A percentile compares a stretch with the other conserved stretches of the same genome.
Evolutionary conservation across 495 filamentous ascomycete genomes (phyloP).

Genomic region (Talaromyces ruber): DNA sequence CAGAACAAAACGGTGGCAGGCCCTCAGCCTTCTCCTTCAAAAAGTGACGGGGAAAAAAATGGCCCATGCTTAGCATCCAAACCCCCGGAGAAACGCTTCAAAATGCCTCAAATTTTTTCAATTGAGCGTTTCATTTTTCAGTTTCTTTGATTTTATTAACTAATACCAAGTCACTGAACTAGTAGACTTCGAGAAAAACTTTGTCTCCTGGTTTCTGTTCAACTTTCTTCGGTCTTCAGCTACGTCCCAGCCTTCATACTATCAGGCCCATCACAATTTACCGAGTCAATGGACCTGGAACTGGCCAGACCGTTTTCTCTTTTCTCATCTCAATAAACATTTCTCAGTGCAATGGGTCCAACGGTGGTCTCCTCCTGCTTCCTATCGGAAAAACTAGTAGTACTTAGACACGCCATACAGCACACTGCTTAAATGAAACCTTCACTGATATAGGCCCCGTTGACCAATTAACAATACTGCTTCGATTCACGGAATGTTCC

Average conservation of each 20-base stretch:
- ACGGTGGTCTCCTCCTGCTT: neutral
- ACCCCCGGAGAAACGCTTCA: neutral
- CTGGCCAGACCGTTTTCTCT: neutral
- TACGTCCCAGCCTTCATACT: neutral
- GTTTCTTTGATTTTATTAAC: neutral
- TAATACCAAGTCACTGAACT: no score
- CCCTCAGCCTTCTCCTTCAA: neutral
- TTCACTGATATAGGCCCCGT: neutral
- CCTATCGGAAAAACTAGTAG: neutral
- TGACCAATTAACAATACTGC: neutral
- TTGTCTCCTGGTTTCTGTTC: neutral
- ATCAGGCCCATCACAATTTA: neutral
- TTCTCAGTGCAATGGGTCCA: neutral
- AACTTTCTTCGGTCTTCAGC: neutral
- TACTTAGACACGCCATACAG: neutral
- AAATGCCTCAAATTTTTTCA: conserved; percentile 1
- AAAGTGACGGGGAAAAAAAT: neutral
- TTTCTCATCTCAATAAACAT: neutral
- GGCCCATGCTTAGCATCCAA: neutral
- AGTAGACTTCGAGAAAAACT: neutral
- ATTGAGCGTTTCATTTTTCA: neutral
- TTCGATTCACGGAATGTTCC: neutral
- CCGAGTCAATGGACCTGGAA: neutral
- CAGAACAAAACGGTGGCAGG: neutral
- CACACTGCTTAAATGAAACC: neutral